phyloP scores from a whole-genome alignment of 164 flowering plant genomes.

The Umbilicus rupestris region DNA sequence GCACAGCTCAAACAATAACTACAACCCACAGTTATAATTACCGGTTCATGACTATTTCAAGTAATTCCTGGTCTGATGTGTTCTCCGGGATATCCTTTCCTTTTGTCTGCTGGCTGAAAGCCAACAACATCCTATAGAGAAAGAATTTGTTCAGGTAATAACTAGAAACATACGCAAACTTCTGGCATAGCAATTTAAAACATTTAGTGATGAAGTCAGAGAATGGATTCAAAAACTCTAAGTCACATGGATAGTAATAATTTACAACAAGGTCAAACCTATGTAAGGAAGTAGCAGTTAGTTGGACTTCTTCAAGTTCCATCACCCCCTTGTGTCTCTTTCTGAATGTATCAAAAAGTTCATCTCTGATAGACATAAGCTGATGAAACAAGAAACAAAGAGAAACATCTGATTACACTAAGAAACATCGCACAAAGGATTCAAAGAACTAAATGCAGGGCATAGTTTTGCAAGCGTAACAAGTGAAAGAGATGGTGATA shows the following conservation, averaged over 20 bases:
- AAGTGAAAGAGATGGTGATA: not conserved
- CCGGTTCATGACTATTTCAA: slow-evolving; percentile 90
- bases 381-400: slow-evolving; percentile 21
- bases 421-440: not conserved
- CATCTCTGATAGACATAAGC: slow-evolving; percentile 88
- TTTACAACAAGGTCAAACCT: slow-evolving; percentile 29
- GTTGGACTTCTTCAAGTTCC: slow-evolving; percentile 88
- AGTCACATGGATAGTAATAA: not conserved
- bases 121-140: slow-evolving; percentile 65
- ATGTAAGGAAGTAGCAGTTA: slow-evolving; percentile 81
- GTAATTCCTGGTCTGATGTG: slow-evolving; percentile 82
- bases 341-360: slow-evolving; percentile 87
- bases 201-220: not conserved
- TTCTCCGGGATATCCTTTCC: slow-evolving; percentile 62
- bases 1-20: not conserved
- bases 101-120: slow-evolving; percentile 71
- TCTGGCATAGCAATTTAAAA: not conserved
- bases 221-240: not conserved
- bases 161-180: not conserved
- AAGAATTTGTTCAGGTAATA: not conserved
- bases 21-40: slow-evolving; percentile 16
- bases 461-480: not conserved
- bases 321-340: slow-evolving; percentile 84
- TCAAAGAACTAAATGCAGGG: not conserved
- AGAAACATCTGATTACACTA: slow-evolving; percentile 1